Base-by-base conservation (phyloP, 805 yeast species). In the Wickerhamiella dianesei region DNA sequence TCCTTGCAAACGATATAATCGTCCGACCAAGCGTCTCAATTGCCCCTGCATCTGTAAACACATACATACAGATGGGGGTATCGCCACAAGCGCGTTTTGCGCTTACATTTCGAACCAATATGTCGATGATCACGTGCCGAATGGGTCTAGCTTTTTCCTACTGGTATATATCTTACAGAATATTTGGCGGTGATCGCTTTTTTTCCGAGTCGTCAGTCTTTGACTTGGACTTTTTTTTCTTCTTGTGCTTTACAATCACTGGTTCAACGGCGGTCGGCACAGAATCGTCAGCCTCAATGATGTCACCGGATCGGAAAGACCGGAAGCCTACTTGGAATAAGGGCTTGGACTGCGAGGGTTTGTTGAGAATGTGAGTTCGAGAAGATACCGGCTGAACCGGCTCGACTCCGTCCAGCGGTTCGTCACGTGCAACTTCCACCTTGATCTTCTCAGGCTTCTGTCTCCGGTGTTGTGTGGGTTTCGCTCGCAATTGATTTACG, bases 61-160 rank as follows among this genome's bases (percentile, higher is more conserved):
- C 18, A 17, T 20, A 44, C 47, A 44, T 44, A 43, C 25, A n/a
- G 8, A 6, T n/a, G 14, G 17, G 8, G 39, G 14, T 8, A 36
- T n/a, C 6, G 12, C 12, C 12, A 6, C 39, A 36, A 6, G 8
- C 17, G 39, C 39, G 39, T n/a, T n/a, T 36, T 18, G 19, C 19
- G 14, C 5, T n/a, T 6, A 6, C 17, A 52, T 79, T 43, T 74
- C 78, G 56, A 76, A 79, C 57, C 63, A 64, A 62, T 59, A 61
- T 50, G 19, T 58, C 22, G 59, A 56, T 20, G 61, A 59, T 37
- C 37, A 51, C n/a, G 51, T n/a, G n/a, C n/a, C n/a, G n/a, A n/a
- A n/a, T n/a, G n/a, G n/a, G n/a, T n/a, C n/a, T n/a, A n/a, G n/a
- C n/a, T n/a, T n/a, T n/a, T n/a, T n/a, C n/a, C n/a, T n/a, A n/a